phyloP scores from a whole-genome alignment of 2,329 filamentous ascomycete genomes.

The Podosphaera fusca region DNA sequence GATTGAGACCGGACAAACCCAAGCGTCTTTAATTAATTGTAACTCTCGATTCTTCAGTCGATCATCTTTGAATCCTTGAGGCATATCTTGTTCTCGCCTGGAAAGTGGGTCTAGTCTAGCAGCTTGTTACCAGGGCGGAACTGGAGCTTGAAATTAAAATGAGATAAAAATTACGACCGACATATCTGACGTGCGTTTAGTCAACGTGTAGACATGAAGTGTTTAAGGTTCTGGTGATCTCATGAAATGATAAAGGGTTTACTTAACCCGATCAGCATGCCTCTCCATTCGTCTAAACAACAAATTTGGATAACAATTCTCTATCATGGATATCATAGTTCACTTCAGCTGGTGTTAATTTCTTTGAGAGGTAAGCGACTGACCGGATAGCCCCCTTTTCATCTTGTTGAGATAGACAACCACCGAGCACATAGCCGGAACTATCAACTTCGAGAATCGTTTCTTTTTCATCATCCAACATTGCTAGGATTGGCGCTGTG shows the following conservation, averaged over 20 bases:
- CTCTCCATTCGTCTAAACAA: background rate
- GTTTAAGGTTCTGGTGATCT: background rate
- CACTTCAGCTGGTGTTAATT: background rate
- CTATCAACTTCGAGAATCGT: background rate
- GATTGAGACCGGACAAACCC: background rate
- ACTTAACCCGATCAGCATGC: background rate
- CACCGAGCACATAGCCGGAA: background rate
- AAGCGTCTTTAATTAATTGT: background rate
- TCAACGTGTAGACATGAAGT: background rate
- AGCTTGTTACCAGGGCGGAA: background rate
- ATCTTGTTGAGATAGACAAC: background rate
- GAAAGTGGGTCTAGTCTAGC: background rate
- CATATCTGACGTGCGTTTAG: background rate
- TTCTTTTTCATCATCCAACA: background rate
- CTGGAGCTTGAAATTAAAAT: background rate
- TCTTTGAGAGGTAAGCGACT: background rate
- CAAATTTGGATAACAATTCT: background rate
- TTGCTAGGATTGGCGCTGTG: background rate
- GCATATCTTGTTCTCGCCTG: background rate
- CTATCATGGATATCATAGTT: background rate
- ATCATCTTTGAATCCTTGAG: background rate
- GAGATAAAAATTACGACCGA: background rate
- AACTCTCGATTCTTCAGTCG: background rate
- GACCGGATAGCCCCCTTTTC: background rate
- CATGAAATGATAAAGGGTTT: background rate